These are phyloP conservation scores for Striga hermonthica DNA, from an alignment of 305 asterid genomes.

Conservation along the genomic window DNA sequence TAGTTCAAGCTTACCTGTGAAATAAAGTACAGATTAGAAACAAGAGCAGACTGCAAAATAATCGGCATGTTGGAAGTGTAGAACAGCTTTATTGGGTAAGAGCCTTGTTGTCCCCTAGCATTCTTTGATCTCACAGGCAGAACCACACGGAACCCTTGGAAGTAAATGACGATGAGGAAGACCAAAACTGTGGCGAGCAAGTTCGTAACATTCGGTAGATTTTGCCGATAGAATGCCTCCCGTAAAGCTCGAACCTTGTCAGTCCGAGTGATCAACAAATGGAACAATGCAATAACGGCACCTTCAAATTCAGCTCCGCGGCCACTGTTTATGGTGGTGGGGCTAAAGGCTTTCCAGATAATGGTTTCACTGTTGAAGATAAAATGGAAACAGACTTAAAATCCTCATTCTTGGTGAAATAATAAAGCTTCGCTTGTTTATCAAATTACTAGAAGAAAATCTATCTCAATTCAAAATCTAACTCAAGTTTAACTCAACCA, in stretches of 20 bases:
- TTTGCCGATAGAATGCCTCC: constrained; percentile 77
- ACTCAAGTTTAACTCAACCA: too few relatives aligned
- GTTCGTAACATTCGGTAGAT: constrained; percentile 72
- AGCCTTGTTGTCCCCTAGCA: constrained; percentile 82
- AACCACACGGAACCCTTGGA: constrained; percentile 83
- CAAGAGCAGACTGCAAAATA: constrained; percentile 71
- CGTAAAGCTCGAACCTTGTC: constrained; percentile 71
- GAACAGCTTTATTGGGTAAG: constrained; percentile 73
- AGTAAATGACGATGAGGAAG: constrained; percentile 72
- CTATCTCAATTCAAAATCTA: too few relatives aligned
- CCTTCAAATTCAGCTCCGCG: constrained; percentile 85
- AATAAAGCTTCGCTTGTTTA: background rate
- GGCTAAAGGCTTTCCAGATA: constrained; percentile 76
- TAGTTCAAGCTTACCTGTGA: constrained; percentile 51
- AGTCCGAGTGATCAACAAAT: constrained; percentile 60
- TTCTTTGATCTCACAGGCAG: constrained; percentile 78
- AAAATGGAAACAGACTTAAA: constrained; percentile 13
- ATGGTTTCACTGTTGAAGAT: constrained; percentile 54
- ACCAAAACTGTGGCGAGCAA: constrained; percentile 69
- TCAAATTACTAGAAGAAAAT: too few relatives aligned
- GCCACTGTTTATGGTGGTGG: constrained; percentile 72
- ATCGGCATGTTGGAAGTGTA: constrained; percentile 82
- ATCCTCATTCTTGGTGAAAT: constrained; percentile 4
- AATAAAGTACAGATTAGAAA: constrained; percentile 66
- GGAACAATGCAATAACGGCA: constrained; percentile 77